Evolutionary conservation across 768 basidiomycete species (phyloP).

Genomic region (Mycena latifolia): DNA sequence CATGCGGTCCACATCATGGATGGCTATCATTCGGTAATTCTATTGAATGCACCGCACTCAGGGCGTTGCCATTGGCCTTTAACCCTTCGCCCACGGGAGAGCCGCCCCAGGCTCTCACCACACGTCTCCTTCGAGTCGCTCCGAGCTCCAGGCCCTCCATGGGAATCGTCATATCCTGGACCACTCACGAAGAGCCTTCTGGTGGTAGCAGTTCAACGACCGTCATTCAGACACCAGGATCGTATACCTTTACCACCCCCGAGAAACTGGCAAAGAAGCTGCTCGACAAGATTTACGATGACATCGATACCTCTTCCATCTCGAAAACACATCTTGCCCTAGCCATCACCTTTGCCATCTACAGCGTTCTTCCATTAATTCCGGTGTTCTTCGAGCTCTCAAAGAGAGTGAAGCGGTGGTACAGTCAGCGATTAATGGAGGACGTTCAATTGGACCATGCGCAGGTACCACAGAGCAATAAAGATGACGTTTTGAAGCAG

Average conservation of each 20-base stretch:
- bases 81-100: background rate
- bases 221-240: background rate
- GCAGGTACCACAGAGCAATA: slow-evolving; percentile 2
- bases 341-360: slow-evolving; percentile 8
- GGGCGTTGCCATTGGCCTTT: background rate
- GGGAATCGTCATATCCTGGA: no score
- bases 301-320: slow-evolving; percentile 8
- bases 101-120: slow-evolving; percentile 7
- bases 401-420: slow-evolving; percentile 5
- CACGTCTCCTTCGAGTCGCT: slow-evolving; percentile 1
- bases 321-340: slow-evolving; percentile 5
- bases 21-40: background rate
- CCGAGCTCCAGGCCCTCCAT: background rate
- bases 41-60: background rate
- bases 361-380: background rate
- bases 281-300: slow-evolving; percentile 8
- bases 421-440: slow-evolving; percentile 3
- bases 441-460: slow-evolving; percentile 2
- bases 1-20: slow-evolving; percentile 4
- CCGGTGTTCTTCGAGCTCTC: background rate
- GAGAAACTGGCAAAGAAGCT: background rate
- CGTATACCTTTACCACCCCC: slow-evolving; percentile 2
- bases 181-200: no score
- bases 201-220: slow-evolving; percentile 5
- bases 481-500: background rate